These are phyloP conservation scores for Xanthoconium stramineum DNA, from an alignment of 768 basidiomycete species.

Conservation along the genomic window DNA sequence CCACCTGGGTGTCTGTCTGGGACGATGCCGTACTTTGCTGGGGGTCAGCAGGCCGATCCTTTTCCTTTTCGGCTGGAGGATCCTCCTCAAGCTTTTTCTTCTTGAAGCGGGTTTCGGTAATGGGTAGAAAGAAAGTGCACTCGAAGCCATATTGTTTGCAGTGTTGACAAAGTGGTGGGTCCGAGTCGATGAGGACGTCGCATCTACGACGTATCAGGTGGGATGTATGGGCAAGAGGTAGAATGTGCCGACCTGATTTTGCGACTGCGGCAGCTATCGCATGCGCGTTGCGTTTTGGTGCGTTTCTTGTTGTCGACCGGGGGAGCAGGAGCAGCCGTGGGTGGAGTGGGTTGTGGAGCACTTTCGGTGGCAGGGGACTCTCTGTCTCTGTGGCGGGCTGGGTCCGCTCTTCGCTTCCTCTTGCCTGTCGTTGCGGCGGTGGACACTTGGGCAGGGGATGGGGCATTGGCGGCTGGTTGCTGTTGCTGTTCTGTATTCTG, in stretches of 20 bases:
- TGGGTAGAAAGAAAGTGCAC: conserved; percentile 97
- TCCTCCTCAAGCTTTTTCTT: conserved; percentile 88
- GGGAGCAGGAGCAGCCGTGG: conserved; percentile 28
- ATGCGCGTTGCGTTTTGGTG: conserved; percentile 89
- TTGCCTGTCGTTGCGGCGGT: conserved; percentile 40
- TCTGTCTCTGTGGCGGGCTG: conserved; percentile 42
- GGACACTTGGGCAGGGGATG: conserved; percentile 33
- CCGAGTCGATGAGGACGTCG: conserved; percentile 77
- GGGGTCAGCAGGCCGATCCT: conserved; percentile 27
- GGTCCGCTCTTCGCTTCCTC: conserved; percentile 58
- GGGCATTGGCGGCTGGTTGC: conserved; percentile 30
- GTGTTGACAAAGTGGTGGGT: conserved; percentile 85
- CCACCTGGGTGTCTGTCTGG: conserved; percentile 46
- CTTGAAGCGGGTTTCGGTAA: conserved; percentile 98
- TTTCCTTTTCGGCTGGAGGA: conserved; percentile 38
- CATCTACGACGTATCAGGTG: conserved; percentile 43
- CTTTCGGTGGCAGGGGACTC: conserved; percentile 50
- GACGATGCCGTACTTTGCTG: conserved; percentile 42
- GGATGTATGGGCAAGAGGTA: conserved; percentile 8
- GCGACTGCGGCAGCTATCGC: conserved; percentile 85
- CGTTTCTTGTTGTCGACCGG: conserved; percentile 74
- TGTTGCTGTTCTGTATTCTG: conserved; percentile 29
- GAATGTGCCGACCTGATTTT: conserved; percentile 66
- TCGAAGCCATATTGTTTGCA: conserved; percentile 93
- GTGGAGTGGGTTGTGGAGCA: conserved; percentile 32